These are phyloP conservation scores for Blastocystis sp. DNA, from an alignment of 352 stramenopile genomes.

Conservation along the genomic window DNA sequence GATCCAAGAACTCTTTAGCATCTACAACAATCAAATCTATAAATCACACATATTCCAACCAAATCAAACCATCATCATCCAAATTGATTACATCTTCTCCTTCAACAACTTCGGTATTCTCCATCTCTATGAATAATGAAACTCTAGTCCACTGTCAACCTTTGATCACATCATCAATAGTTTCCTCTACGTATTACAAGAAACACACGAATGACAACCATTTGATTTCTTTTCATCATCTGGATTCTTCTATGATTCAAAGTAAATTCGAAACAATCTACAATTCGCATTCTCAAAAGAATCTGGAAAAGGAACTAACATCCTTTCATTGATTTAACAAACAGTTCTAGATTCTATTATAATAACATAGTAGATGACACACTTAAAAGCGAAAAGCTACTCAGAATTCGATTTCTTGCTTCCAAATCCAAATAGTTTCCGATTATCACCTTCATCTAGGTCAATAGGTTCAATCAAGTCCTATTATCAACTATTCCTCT, in stretches of 20 bases:
- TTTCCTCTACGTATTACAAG: constrained; percentile 7
- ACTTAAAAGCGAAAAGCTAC: not conserved
- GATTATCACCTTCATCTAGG: constrained; percentile 4
- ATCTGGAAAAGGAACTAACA: not conserved
- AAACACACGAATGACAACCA: not conserved
- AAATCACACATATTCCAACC: not conserved
- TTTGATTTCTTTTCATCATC: not conserved
- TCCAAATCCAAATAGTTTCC: constrained; percentile 4
- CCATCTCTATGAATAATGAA: not conserved
- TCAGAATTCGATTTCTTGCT: not conserved
- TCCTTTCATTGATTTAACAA: constrained; percentile 9
- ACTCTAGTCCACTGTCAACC: not conserved
- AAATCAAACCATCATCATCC: constrained; percentile 33
- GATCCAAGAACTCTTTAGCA: constrained; percentile 45
- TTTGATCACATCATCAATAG: constrained; percentile 16
- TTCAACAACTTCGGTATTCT: constrained; percentile 29
- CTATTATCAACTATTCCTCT: not conserved
- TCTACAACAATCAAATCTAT: constrained; percentile 58
- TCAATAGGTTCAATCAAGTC: constrained; percentile 38
- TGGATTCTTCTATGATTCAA: not conserved
- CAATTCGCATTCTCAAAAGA: not conserved
- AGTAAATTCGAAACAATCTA: not conserved
- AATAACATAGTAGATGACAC: not conserved
- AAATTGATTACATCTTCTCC: constrained; percentile 29
- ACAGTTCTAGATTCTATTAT: not conserved